Evolutionary conservation across 164 flowering plant species (phyloP).

Genomic region (Macadamia tetraphylla): DNA sequence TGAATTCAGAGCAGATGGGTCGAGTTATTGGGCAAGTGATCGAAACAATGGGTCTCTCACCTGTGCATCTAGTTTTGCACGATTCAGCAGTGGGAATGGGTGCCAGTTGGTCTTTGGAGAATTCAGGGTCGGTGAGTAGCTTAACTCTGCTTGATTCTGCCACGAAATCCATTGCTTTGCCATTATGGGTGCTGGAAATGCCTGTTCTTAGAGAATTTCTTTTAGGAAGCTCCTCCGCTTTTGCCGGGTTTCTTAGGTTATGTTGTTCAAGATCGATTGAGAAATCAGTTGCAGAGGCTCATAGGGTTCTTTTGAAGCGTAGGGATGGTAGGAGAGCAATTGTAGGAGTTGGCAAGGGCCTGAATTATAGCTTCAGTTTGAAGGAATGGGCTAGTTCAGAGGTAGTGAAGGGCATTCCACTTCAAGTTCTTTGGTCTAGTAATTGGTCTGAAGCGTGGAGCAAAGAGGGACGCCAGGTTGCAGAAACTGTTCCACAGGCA

Average conservation of each 20-base stretch:
- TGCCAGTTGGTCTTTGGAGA: constrained; percentile 66
- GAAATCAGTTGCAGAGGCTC: constrained; percentile 42
- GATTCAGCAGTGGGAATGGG: constrained; percentile 63
- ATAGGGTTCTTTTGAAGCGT: constrained; percentile 69
- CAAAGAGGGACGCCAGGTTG: constrained; percentile 56
- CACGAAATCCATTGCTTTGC: constrained; percentile 42
- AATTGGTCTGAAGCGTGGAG: constrained; percentile 71
- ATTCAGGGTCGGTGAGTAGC: constrained; percentile 45
- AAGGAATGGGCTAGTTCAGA: constrained; percentile 67
- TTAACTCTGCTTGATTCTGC: constrained; percentile 63
- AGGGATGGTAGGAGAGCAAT: constrained; percentile 56
- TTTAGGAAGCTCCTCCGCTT: constrained; percentile 39
- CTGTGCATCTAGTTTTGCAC: constrained; percentile 82
- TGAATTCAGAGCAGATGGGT: constrained; percentile 61
- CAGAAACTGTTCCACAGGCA: constrained; percentile 57
- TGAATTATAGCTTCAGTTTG: constrained; percentile 75
- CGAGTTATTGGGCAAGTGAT: constrained; percentile 68
- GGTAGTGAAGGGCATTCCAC: constrained; percentile 50
- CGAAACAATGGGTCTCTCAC: constrained; percentile 56
- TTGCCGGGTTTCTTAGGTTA: constrained; percentile 33
- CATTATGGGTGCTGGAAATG: constrained; percentile 49
- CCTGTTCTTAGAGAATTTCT: constrained; percentile 60
- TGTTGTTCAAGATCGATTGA: constrained; percentile 48
- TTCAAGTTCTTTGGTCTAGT: constrained; percentile 78
- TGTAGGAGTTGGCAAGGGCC: constrained; percentile 46